Conservation (phyloP, 2,329 filamentous ascomycete species). For the Alternaria arbusti region DNA sequence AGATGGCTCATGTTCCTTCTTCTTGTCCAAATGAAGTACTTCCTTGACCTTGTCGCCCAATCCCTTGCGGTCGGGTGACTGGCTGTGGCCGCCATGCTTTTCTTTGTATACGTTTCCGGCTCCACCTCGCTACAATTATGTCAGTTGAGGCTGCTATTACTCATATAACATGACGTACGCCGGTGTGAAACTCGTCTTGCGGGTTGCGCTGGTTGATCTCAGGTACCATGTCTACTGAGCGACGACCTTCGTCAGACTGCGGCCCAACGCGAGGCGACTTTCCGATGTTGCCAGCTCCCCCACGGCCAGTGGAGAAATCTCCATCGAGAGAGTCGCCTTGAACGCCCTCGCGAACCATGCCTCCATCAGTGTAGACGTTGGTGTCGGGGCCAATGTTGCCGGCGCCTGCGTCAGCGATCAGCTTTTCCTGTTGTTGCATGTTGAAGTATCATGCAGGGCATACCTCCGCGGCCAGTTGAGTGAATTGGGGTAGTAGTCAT, state of each 20-base stretch:
- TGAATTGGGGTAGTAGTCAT: constrained; percentile 51
- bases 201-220: constrained; percentile 50
- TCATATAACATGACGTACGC: constrained; percentile 38
- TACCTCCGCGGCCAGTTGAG: constrained; percentile 66
- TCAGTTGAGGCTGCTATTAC: constrained; percentile 12
- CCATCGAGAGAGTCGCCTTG: constrained; percentile 46
- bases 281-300: constrained; percentile 51
- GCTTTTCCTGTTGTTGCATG: not conserved
- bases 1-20: constrained; percentile 42
- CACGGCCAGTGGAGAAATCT: constrained; percentile 48
- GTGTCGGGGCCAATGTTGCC: constrained; percentile 64
- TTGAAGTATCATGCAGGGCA: constrained; percentile 7
- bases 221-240: constrained; percentile 52
- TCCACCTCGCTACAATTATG: constrained; percentile 48
- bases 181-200: constrained; percentile 56
- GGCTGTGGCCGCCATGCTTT: constrained; percentile 55
- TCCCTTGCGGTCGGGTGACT: constrained; percentile 45
- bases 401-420: constrained; percentile 52
- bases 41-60: constrained; percentile 55
- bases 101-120: constrained; percentile 57
- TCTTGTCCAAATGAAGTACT: constrained; percentile 44
- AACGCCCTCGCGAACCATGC: constrained; percentile 55
- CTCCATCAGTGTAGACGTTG: constrained; percentile 55
- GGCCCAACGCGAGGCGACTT: constrained; percentile 45
- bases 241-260: constrained; percentile 29